Evolutionary conservation across 768 basidiomycete species (phyloP), one percentile per base, ranked within the genome.

Genomic region (Tulasnella sp.): DNA sequence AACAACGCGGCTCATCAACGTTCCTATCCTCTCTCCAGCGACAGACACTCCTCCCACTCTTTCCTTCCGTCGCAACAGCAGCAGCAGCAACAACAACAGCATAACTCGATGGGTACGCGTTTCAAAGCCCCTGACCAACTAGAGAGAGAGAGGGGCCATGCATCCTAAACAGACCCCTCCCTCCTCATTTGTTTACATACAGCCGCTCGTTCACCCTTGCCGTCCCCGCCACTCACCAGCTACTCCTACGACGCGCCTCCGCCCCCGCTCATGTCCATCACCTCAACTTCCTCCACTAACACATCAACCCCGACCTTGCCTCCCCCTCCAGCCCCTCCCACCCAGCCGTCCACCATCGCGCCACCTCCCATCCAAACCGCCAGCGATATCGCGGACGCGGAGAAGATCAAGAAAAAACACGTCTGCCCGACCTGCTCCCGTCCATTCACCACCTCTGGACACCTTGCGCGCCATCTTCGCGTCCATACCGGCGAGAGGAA

Each of bases 401-500:
- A 69, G 65, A 70, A 69, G 50, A 69, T 66, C n/a, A 69, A 70
- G 52, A 69, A 68, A 55, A 69, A 69, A 45, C 80, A 92, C 65
- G 70, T 85, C 58, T 93, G 91, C 68, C 64, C 70, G 0, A 81
- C 79, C 3, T 93, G 91, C 71, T 76, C 82, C 2, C 80, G 87
- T 45, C 78, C 80, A 0, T 93, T 93, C 71, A 89, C 88, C 55
- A 93, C 91, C 24, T 85, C 84, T 61, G 92, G 91, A 17, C 91
- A 93, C 69, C 78, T 93, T 19, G 86, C 90, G 0, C 80, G 91
- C 49, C 91, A 93, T 68, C 78, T 85, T n/a, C 76, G 89, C 57
- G 85, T 92, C 11, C 91, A 93, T 72, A 93, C 91, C 15, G 91
- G 91, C 42, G 91, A 92, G 66, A 78, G 88, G 62, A 92, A 92